Conservation (phyloP, 352 stramenopile genomes). For the Phytophthora idaei region DNA sequence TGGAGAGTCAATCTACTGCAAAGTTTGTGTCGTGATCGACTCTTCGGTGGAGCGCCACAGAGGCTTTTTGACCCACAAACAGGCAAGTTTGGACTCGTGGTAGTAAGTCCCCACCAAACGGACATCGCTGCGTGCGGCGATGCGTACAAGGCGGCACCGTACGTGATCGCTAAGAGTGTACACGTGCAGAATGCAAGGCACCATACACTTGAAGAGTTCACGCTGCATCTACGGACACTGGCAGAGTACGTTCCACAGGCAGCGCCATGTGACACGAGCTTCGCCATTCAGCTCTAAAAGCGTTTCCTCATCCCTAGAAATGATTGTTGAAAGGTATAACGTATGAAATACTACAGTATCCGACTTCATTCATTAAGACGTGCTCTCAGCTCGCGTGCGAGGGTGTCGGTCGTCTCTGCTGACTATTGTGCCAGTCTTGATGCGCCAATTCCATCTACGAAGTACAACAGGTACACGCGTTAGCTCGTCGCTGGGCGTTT, state of each 20-base stretch:
- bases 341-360: neutral
- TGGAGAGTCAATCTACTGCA: slow-evolving; percentile 64
- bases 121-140: slow-evolving; percentile 61
- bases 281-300: slow-evolving; percentile 57
- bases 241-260: slow-evolving; percentile 58
- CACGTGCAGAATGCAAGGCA: slow-evolving; percentile 55
- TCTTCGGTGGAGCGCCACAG: slow-evolving; percentile 55
- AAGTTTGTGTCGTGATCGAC: slow-evolving; percentile 58
- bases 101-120: slow-evolving; percentile 63
- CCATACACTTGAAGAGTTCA: slow-evolving; percentile 60
- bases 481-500: slow-evolving; percentile 17
- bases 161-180: slow-evolving; percentile 64
- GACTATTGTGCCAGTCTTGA: slow-evolving; percentile 55
- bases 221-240: slow-evolving; percentile 57
- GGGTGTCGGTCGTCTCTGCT: slow-evolving; percentile 42
- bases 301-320: neutral
- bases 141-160: slow-evolving; percentile 60
- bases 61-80: slow-evolving; percentile 41
- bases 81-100: slow-evolving; percentile 63
- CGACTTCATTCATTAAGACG: slow-evolving; percentile 20
- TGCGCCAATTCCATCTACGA: slow-evolving; percentile 62
- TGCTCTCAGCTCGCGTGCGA: slow-evolving; percentile 32
- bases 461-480: slow-evolving; percentile 27
- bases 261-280: slow-evolving; percentile 57
- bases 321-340: too few relatives aligned